Conservation (phyloP, 371 early-diverging fungal species). For the Fennellomyces sp. region DNA sequence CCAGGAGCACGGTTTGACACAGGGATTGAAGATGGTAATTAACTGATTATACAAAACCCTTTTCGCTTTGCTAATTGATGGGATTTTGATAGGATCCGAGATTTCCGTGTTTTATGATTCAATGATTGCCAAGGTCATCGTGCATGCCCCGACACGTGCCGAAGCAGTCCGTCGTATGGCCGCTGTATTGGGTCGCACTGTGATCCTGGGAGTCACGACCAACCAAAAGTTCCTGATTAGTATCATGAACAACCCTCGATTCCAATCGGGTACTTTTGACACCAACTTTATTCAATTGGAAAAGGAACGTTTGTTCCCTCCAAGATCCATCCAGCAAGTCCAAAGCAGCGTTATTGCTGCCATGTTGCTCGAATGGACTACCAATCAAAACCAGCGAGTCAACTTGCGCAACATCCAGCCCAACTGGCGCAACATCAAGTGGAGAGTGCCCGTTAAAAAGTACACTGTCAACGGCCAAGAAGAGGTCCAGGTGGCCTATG, state of each 20-base stretch:
- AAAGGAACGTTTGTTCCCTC: conserved; percentile 26
- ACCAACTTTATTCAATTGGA: conserved; percentile 63
- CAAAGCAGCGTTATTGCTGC: conserved; percentile 40
- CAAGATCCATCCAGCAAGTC: conserved; percentile 11
- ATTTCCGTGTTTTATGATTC: conserved; percentile 83
- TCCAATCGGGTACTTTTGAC: conserved; percentile 60
- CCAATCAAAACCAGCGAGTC: conserved; percentile 48
- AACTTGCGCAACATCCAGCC: conserved; percentile 53
- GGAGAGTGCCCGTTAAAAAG: conserved; percentile 43
- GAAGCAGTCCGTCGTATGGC: conserved; percentile 79
- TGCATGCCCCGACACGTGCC: conserved; percentile 80
- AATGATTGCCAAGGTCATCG: conserved; percentile 87
- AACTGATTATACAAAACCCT: not conserved
- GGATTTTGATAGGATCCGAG: conserved; percentile 75
- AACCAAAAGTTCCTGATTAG: conserved; percentile 68
- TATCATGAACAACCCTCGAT: conserved; percentile 58
- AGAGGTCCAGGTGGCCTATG: conserved; percentile 45
- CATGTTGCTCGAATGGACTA: conserved; percentile 59
- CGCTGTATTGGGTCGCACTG: conserved; percentile 65
- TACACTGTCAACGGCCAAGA: conserved; percentile 36
- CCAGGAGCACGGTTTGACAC: conserved; percentile 80
- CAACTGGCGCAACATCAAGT: conserved; percentile 63
- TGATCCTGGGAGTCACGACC: conserved; percentile 65
- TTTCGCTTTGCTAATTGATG: no score
- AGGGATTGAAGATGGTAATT: conserved; percentile 78